Evolutionary conservation across 1,139 yeast species (phyloP).

Genomic region (Kurtzmaniella natalensis): DNA sequence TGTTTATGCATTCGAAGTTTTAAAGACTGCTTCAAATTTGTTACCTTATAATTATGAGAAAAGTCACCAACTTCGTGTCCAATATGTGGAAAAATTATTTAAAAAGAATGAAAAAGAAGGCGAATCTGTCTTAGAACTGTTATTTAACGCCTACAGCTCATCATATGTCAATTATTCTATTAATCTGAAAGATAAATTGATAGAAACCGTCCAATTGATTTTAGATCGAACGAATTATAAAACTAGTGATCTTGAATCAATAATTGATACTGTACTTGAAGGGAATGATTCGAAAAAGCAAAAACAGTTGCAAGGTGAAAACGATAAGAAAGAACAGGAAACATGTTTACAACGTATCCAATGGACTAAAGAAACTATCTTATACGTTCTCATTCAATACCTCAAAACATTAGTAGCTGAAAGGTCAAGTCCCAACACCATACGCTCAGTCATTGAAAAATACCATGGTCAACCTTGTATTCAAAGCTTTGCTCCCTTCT

Average conservation of each 20-base stretch:
- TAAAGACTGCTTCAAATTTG: constrained; percentile 37
- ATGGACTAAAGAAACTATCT: constrained; percentile 30
- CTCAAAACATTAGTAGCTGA: constrained; percentile 12
- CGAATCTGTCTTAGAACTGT: too few relatives aligned
- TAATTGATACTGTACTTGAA: too few relatives aligned
- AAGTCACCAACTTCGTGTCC: neutral
- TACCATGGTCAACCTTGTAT: constrained; percentile 35
- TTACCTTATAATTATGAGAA: constrained; percentile 15
- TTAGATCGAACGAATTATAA: too few relatives aligned
- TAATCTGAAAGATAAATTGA: constrained; percentile 3
- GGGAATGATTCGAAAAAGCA: constrained; percentile 4
- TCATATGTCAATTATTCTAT: too few relatives aligned
- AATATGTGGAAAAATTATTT: neutral
- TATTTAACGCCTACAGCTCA: too few relatives aligned
- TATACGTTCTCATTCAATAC: constrained; percentile 20
- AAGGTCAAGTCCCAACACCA: constrained; percentile 7
- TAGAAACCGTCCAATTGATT: too few relatives aligned
- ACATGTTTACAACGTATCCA: constrained; percentile 11
- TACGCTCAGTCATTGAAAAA: constrained; percentile 38
- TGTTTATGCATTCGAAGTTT: constrained; percentile 20
- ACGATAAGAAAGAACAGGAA: constrained; percentile 6
- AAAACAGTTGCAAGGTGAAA: neutral
- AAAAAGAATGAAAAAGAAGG: too few relatives aligned
- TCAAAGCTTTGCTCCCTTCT: constrained; percentile 42
- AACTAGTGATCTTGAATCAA: too few relatives aligned